phyloP scores from a whole-genome alignment of 2,329 filamentous ascomycete species.

The Botrytis porri region DNA sequence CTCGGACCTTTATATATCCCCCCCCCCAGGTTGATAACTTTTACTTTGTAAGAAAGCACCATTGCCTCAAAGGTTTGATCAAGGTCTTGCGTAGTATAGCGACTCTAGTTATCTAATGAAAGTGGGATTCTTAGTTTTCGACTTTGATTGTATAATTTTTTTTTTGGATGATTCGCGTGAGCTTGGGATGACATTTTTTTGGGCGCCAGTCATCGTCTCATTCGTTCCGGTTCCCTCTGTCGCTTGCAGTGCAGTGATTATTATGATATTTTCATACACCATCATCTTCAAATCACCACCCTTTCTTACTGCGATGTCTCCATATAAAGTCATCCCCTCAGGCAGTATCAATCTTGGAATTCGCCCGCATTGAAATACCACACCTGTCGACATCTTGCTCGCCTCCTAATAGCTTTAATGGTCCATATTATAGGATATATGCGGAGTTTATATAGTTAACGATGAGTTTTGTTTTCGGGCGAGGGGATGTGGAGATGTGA shows the following conservation, averaged over 20 bases:
- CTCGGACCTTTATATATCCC: neutral
- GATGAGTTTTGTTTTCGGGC: no score
- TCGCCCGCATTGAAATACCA: no score
- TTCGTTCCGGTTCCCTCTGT: neutral
- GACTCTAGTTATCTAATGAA: neutral
- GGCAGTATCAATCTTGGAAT: no score
- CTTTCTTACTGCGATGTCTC: neutral
- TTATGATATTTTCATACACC: neutral
- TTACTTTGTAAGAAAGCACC: neutral
- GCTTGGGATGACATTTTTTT: neutral
- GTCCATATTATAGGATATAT: no score
- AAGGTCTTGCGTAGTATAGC: neutral
- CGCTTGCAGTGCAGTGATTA: rapidly evolving
- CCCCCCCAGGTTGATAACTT: rapidly evolving
- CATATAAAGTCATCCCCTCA: neutral
- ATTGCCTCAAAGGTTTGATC: no score
- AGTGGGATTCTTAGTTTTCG: neutral
- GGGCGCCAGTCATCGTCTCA: neutral
- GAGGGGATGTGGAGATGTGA: no score
- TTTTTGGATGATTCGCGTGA: neutral
- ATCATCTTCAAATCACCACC: neutral
- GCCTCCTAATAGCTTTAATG: no score
- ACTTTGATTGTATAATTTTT: neutral
- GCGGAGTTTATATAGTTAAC: no score
- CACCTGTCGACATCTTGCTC: no score